Percentiles rank a stretch among this genome's conserved stretches.
Evolutionary conservation across 1,139 yeast species (phyloP).

Genomic region (Geotrichum armillariae): DNA sequence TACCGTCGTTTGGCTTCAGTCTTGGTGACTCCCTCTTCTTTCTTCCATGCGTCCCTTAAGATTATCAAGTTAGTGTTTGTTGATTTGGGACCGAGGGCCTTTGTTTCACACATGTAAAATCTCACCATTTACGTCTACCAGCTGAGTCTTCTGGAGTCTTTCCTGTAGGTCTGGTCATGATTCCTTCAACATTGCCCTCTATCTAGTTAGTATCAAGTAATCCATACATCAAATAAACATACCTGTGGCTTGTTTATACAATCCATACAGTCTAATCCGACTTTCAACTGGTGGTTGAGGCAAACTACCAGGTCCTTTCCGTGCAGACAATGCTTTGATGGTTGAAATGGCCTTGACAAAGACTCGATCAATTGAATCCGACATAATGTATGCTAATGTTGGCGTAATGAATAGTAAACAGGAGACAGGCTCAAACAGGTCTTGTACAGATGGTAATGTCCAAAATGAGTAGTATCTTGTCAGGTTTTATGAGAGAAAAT

Average conservation of each 20-base stretch:
- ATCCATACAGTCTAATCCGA: constrained; percentile 70
- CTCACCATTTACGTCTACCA: constrained; percentile 64
- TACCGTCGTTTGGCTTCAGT: constrained; percentile 76
- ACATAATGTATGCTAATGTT: constrained; percentile 24
- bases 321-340: constrained; percentile 67
- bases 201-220: background rate
- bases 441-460: no score
- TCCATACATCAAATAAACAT: background rate
- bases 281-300: constrained; percentile 81
- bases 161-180: constrained; percentile 67
- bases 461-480: no score
- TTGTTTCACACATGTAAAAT: background rate
- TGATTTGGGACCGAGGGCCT: background rate
- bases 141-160: constrained; percentile 61
- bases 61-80: background rate
- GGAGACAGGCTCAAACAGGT: no score
- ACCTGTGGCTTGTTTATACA: constrained; percentile 78
- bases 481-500: no score
- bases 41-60: constrained; percentile 73
- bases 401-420: no score
- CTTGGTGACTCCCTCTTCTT: constrained; percentile 66
- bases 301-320: constrained; percentile 66
- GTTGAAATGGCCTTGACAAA: constrained; percentile 81
- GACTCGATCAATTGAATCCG: constrained; percentile 55
- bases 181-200: constrained; percentile 75